Percentiles rank a stretch among this genome's conserved stretches.
These are phyloP conservation scores for Polygonum maritimum DNA, from an alignment of 148 eudicot species.

Conservation along the genomic window DNA sequence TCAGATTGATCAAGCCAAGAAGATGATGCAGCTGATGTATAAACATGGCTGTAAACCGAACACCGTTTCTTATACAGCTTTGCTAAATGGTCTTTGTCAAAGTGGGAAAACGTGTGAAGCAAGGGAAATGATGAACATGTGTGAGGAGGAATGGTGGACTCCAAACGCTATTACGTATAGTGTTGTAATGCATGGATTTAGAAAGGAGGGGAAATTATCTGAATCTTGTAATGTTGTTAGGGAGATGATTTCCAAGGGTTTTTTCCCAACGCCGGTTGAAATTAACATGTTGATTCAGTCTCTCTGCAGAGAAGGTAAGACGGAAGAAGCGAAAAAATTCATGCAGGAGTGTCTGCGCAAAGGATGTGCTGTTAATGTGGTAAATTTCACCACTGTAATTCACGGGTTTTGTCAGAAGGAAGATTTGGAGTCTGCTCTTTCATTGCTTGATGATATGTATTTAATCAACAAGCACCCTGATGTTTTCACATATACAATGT, in stretches of 20 bases:
- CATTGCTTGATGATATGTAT: constrained; percentile 39
- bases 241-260: constrained; percentile 29
- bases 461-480: constrained; percentile 29
- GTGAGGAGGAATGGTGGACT: constrained; percentile 35
- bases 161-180: constrained; percentile 33
- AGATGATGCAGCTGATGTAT: constrained; percentile 24
- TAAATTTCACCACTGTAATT: constrained; percentile 30
- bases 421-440: constrained; percentile 26
- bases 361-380: constrained; percentile 31
- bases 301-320: constrained; percentile 29
- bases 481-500: constrained; percentile 25
- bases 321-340: constrained; percentile 28
- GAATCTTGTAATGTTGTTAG: constrained; percentile 25
- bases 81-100: constrained; percentile 29
- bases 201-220: constrained; percentile 25
- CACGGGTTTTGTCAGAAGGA: constrained; percentile 33
- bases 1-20: constrained; percentile 28
- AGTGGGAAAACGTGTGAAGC: constrained; percentile 28
- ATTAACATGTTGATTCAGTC: constrained; percentile 30
- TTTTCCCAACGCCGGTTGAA: constrained; percentile 31
- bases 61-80: constrained; percentile 25
- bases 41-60: constrained; percentile 31
- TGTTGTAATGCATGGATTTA: constrained; percentile 31
- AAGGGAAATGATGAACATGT: constrained; percentile 25
- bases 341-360: constrained; percentile 31